These are phyloP conservation scores for Lasiodiplodia hormozganensis DNA, from an alignment of 2,329 filamentous ascomycete species.

Conservation along the genomic window DNA sequence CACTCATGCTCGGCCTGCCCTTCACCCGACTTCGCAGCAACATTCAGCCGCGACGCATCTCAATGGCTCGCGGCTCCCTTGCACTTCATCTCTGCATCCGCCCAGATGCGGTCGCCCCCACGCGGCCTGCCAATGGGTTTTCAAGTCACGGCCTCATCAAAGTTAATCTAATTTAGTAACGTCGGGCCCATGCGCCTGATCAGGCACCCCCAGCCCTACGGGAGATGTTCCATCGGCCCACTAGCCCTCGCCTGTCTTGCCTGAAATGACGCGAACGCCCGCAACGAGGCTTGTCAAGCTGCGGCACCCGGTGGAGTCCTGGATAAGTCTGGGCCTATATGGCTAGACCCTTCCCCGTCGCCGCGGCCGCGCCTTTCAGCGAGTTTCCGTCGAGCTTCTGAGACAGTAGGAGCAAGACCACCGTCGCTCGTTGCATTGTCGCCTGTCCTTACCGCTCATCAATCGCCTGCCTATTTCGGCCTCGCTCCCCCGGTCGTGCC, in stretches of 20 bases:
- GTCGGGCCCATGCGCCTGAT: not conserved
- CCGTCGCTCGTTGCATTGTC: not conserved
- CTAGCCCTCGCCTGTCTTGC: conserved; percentile 16
- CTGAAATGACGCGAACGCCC: conserved; percentile 7
- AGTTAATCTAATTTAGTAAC: conserved; percentile 13
- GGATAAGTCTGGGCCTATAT: conserved; percentile 1
- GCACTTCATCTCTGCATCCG: too few relatives aligned
- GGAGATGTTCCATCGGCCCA: conserved; percentile 25
- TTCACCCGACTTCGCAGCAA: not conserved
- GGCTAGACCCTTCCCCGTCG: not conserved
- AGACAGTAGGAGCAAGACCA: conserved; percentile 6
- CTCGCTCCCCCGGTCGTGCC: not conserved
- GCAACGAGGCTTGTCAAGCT: conserved; percentile 8
- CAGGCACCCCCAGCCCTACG: conserved; percentile 26
- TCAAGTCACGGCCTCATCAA: not conserved
- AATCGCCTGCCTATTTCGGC: conserved; percentile 1
- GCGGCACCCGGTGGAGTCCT: conserved; percentile 5
- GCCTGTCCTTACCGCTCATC: not conserved
- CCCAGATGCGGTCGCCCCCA: not conserved
- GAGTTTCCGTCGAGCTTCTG: conserved; percentile 7
- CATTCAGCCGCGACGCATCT: not conserved
- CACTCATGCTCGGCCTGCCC: not conserved
- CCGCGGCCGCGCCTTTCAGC: not conserved
- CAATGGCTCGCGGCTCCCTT: not conserved
- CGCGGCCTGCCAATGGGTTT: not conserved